A percentile compares a stretch with the other conserved stretches of the same genome.
Evolutionary conservation across 2,329 filamentous ascomycete genomes (phyloP).

Genomic region (Cordyceps fumosorosea): DNA sequence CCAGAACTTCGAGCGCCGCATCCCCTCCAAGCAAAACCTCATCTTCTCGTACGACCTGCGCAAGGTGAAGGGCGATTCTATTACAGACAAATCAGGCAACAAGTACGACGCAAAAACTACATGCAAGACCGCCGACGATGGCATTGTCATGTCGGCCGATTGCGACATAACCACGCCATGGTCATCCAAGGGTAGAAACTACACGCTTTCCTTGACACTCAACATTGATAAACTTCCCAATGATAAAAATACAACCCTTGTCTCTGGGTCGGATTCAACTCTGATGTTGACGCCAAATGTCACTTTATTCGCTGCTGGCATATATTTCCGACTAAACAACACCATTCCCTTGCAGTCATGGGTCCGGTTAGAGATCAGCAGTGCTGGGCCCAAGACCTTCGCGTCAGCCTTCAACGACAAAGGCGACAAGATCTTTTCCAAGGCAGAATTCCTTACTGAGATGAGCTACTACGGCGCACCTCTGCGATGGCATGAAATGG

Average conservation of each 20-base stretch:
- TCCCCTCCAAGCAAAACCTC: slow-evolving; percentile 13
- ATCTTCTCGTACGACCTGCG: slow-evolving; percentile 21
- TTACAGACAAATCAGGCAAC: slow-evolving; percentile 18
- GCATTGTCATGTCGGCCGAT: slow-evolving; percentile 25
- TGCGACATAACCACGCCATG: slow-evolving; percentile 42
- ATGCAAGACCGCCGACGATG: slow-evolving; percentile 26
- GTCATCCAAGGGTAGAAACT: slow-evolving; percentile 48
- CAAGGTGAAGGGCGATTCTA: background rate
- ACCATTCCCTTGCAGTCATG: slow-evolving; percentile 4
- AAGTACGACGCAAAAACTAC: slow-evolving; percentile 25
- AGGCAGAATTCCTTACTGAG: slow-evolving; percentile 5
- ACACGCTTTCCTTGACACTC: slow-evolving; percentile 43
- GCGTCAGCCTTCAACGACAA: slow-evolving; percentile 1
- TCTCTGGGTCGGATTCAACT: slow-evolving; percentile 37
- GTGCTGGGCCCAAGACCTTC: slow-evolving; percentile 1
- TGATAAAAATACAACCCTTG: slow-evolving; percentile 30
- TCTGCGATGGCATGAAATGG: slow-evolving; percentile 11
- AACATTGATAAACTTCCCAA: slow-evolving; percentile 25
- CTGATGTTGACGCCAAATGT: slow-evolving; percentile 34
- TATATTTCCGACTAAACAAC: slow-evolving; percentile 29
- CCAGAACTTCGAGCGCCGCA: slow-evolving; percentile 19
- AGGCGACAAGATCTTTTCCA: background rate
- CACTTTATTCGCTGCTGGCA: slow-evolving; percentile 29
- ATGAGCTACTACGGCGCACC: slow-evolving; percentile 11
- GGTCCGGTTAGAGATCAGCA: slow-evolving; percentile 7